Conservation (phyloP, 192 early-diverging fungal genomes). For the Backusella mclennaniae region DNA sequence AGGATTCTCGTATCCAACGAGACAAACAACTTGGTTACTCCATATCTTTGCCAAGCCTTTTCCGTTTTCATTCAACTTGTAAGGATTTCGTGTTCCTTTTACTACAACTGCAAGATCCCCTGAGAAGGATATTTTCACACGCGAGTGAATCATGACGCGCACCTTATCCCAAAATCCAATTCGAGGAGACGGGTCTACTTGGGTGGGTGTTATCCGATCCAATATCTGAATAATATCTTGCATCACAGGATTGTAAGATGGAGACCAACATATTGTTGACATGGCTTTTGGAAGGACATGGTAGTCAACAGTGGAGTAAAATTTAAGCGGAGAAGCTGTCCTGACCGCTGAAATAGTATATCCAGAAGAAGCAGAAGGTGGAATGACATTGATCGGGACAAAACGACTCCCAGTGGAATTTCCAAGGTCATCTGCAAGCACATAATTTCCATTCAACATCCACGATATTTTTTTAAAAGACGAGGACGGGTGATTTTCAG, state of each 20-base stretch:
- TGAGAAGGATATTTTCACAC: slow-evolving; percentile 14
- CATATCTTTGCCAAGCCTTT: slow-evolving; percentile 36
- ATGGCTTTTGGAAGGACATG: slow-evolving; percentile 10
- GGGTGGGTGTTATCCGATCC: slow-evolving; percentile 25
- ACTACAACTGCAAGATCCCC: slow-evolving; percentile 31
- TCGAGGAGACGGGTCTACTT: slow-evolving; percentile 30
- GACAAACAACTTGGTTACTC: slow-evolving; percentile 22
- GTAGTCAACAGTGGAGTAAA: slow-evolving; percentile 36
- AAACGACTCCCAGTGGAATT: slow-evolving; percentile 12
- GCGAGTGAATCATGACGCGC: slow-evolving; percentile 29
- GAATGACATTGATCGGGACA: slow-evolving; percentile 8
- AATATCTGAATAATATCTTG: slow-evolving; percentile 28
- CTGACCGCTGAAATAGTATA: slow-evolving; percentile 21
- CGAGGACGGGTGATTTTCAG: neutral
- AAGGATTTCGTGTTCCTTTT: slow-evolving; percentile 36
- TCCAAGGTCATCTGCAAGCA: slow-evolving; percentile 39
- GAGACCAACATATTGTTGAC: slow-evolving; percentile 29
- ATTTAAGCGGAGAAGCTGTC: slow-evolving; percentile 33
- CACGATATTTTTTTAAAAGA: slow-evolving; percentile 13
- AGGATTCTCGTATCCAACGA: slow-evolving; percentile 34
- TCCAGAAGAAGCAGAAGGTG: neutral
- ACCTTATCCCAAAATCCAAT: slow-evolving; percentile 40
- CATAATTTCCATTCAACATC: slow-evolving; percentile 30
- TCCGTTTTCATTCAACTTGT: slow-evolving; percentile 22
- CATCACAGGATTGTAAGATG: slow-evolving; percentile 33